Percentiles rank a stretch among this genome's conserved stretches.
Evolutionary conservation across 164 flowering plant genomes (phyloP).

Genomic region (Vitis amurensis): DNA sequence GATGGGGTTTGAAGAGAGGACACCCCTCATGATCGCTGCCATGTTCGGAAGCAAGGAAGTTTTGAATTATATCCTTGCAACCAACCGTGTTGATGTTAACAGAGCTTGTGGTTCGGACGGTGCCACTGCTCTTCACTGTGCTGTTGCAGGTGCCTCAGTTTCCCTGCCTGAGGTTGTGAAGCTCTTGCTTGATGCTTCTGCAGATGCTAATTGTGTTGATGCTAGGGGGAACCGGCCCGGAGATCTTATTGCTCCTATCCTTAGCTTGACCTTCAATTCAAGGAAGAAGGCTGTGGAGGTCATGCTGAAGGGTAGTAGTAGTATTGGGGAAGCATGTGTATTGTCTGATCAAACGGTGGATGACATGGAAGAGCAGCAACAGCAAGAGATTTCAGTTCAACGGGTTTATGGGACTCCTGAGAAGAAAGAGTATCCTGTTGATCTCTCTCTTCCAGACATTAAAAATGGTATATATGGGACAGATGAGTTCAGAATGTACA

Average conservation of each 20-base stretch:
- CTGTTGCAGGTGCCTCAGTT: constrained; percentile 50
- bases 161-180: constrained; percentile 38
- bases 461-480: constrained; percentile 50
- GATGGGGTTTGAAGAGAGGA: constrained; percentile 59
- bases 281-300: constrained; percentile 36
- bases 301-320: constrained; percentile 28
- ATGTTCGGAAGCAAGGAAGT: constrained; percentile 54
- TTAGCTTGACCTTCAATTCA: constrained; percentile 13
- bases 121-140: constrained; percentile 63
- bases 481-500: constrained; percentile 60
- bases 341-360: constrained; percentile 16
- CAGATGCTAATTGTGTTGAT: constrained; percentile 42
- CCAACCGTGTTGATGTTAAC: constrained; percentile 46
- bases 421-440: constrained; percentile 58
- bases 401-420: constrained; percentile 21
- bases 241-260: constrained; percentile 31
- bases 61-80: constrained; percentile 37
- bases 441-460: constrained; percentile 53
- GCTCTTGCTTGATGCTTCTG: constrained; percentile 50
- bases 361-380: constrained; percentile 24
- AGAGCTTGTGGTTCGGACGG: constrained; percentile 47
- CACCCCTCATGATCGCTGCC: constrained; percentile 61
- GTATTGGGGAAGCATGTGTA: constrained; percentile 14
- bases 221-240: constrained; percentile 41
- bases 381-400: constrained; percentile 17